These are phyloP conservation scores for Apophysomyces variabilis DNA, from an alignment of 371 early-diverging fungal genomes.

Conservation along the genomic window DNA sequence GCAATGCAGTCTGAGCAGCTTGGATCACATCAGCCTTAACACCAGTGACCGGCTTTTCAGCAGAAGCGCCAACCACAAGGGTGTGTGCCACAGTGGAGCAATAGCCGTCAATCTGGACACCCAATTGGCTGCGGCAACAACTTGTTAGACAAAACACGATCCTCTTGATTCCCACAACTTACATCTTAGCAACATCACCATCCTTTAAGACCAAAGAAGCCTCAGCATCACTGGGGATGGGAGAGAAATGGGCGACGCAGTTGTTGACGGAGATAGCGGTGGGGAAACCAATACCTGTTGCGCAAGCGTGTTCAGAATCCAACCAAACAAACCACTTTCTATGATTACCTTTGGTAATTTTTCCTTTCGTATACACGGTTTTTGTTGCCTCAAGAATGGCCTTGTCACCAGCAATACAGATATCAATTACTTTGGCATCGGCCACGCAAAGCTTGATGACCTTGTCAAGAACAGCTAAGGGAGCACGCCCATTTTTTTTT, in stretches of 20 bases:
- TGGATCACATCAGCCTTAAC: slow-evolving; percentile 87
- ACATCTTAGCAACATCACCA: slow-evolving; percentile 92
- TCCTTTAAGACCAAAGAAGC: slow-evolving; percentile 63
- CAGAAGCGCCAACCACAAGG: slow-evolving; percentile 86
- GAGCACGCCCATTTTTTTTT: background rate
- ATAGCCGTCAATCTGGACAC: slow-evolving; percentile 95
- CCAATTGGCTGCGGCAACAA: slow-evolving; percentile 72
- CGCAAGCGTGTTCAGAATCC: background rate
- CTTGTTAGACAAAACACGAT: background rate
- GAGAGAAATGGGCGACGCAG: slow-evolving; percentile 85
- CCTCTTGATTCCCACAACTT: slow-evolving; percentile 28
- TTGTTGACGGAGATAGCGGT: slow-evolving; percentile 88
- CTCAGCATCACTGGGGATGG: slow-evolving; percentile 69
- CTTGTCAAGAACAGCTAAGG: slow-evolving; percentile 68
- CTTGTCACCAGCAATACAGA: slow-evolving; percentile 86
- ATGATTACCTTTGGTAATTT: slow-evolving; percentile 67
- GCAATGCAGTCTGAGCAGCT: slow-evolving; percentile 86
- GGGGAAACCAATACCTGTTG: slow-evolving; percentile 85
- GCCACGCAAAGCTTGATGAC: slow-evolving; percentile 71
- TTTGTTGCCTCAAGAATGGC: slow-evolving; percentile 65
- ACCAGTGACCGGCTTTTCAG: slow-evolving; percentile 81
- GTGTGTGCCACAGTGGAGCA: slow-evolving; percentile 89
- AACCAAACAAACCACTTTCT: slow-evolving; percentile 13
- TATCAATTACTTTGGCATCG: slow-evolving; percentile 77
- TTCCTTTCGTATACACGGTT: slow-evolving; percentile 64